phyloP scores from a whole-genome alignment of 495 filamentous ascomycete genomes.

The Lophiotrema nucula region DNA sequence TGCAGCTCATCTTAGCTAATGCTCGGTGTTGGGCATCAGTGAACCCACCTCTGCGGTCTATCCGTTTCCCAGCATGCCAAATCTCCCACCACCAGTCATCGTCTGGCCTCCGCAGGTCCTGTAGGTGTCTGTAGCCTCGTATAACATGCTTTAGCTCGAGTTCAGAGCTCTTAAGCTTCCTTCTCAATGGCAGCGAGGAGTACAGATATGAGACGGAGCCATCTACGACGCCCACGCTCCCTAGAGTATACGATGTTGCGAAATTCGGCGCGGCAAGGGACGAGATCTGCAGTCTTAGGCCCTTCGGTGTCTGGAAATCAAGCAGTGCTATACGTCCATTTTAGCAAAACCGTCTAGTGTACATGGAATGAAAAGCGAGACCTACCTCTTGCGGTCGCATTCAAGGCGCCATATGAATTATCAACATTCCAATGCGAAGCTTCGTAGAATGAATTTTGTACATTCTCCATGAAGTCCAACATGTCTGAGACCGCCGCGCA shows the following conservation, averaged over 20 bases:
- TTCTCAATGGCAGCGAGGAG: slow-evolving; percentile 69
- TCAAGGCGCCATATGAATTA: slow-evolving; percentile 88
- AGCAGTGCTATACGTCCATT: slow-evolving; percentile 60
- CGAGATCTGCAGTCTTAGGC: slow-evolving; percentile 78
- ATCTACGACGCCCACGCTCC: slow-evolving; percentile 80
- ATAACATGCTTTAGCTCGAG: slow-evolving; percentile 65
- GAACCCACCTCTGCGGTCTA: slow-evolving; percentile 41
- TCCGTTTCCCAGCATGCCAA: slow-evolving; percentile 50
- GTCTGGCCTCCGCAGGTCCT: slow-evolving; percentile 52
- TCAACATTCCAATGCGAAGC: slow-evolving; percentile 87
- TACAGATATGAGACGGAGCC: slow-evolving; percentile 91
- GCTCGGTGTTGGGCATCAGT: neutral
- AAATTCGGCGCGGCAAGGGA: slow-evolving; percentile 89
- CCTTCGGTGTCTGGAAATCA: slow-evolving; percentile 76
- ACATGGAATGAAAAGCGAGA: slow-evolving; percentile 8
- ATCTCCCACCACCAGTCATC: slow-evolving; percentile 51
- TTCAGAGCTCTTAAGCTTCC: slow-evolving; percentile 54
- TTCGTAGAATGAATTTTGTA: slow-evolving; percentile 88
- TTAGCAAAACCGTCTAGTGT: slow-evolving; percentile 7
- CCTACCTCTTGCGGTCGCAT: slow-evolving; percentile 77
- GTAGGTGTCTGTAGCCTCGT: slow-evolving; percentile 66
- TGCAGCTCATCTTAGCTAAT: slow-evolving; percentile 28
- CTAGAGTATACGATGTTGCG: slow-evolving; percentile 84
- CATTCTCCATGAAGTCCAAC: slow-evolving; percentile 98
- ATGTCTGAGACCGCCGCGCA: slow-evolving; percentile 49